These are phyloP conservation scores for Aspergillus sclerotiicarbonarius DNA, from an alignment of 495 filamentous ascomycete species.

Conservation along the genomic window DNA sequence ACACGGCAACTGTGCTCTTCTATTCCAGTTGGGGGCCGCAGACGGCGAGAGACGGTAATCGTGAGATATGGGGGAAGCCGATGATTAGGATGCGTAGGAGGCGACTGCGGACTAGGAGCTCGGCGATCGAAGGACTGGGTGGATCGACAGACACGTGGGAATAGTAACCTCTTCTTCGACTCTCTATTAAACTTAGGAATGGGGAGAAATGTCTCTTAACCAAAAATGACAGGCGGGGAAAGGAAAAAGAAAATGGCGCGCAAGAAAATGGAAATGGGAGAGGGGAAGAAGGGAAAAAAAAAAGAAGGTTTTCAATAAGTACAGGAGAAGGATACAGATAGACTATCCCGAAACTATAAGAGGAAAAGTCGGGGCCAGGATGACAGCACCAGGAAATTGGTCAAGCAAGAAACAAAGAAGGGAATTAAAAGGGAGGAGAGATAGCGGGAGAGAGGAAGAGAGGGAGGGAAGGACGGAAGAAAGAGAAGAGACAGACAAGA, in stretches of 20 bases:
- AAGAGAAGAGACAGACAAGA: slow-evolving; percentile 5
- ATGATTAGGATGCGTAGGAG: slow-evolving; percentile 9
- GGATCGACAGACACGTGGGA: slow-evolving; percentile 21
- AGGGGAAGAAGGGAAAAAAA: slow-evolving; percentile 4
- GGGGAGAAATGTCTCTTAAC: neutral
- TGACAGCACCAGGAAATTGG: slow-evolving; percentile 8
- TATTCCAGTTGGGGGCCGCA: slow-evolving; percentile 7
- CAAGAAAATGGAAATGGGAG: slow-evolving; percentile 1
- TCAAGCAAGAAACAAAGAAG: slow-evolving; percentile 17
- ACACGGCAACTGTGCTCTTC: slow-evolving; percentile 26
- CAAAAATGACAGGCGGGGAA: slow-evolving; percentile 4
- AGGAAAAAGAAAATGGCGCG: neutral
- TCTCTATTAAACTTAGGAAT: slow-evolving; percentile 10
- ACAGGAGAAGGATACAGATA: slow-evolving; percentile 20
- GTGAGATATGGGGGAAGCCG: neutral
- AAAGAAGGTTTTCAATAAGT: slow-evolving; percentile 13
- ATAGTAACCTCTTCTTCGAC: slow-evolving; percentile 1
- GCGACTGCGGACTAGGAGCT: slow-evolving; percentile 5
- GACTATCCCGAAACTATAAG: slow-evolving; percentile 22
- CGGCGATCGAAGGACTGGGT: slow-evolving; percentile 11
- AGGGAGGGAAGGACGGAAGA: neutral
- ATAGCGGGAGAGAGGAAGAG: slow-evolving; percentile 14
- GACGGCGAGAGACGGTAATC: neutral
- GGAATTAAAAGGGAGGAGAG: slow-evolving; percentile 13
- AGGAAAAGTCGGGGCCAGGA: slow-evolving; percentile 14